A percentile compares a stretch with the other conserved stretches of the same genome.
Conservation (phyloP, 306 rosid species). For the Castanopsis chinensis region DNA sequence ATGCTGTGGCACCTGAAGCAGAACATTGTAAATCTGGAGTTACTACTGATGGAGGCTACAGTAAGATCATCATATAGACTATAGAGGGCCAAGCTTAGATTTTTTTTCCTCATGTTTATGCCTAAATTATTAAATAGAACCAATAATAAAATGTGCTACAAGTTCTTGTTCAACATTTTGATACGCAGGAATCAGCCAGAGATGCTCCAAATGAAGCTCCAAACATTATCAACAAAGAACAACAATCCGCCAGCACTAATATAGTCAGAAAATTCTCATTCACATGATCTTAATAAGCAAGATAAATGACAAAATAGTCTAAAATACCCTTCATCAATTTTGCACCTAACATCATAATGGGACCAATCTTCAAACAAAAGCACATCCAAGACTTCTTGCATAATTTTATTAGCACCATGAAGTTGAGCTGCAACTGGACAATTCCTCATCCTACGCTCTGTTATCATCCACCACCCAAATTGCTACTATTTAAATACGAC, state of each 20-base stretch:
- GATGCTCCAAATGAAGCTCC: neutral
- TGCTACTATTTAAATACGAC: slow-evolving; percentile 36
- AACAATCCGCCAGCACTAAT: neutral
- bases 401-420: neutral
- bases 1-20: too few relatives aligned
- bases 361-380: neutral
- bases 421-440: neutral
- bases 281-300: neutral
- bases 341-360: neutral
- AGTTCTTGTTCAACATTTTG: too few relatives aligned
- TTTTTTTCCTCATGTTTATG: too few relatives aligned
- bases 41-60: too few relatives aligned
- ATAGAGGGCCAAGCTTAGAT: too few relatives aligned
- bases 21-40: too few relatives aligned
- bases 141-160: too few relatives aligned
- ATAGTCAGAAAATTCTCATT: neutral
- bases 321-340: neutral
- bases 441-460: neutral
- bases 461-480: neutral
- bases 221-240: neutral
- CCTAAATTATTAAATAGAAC: too few relatives aligned
- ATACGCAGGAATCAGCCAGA: too few relatives aligned
- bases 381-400: neutral
- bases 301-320: neutral
- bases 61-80: too few relatives aligned